These are phyloP conservation scores for Termitomyces sp. DNA, from an alignment of 768 basidiomycete genomes.

Conservation along the genomic window DNA sequence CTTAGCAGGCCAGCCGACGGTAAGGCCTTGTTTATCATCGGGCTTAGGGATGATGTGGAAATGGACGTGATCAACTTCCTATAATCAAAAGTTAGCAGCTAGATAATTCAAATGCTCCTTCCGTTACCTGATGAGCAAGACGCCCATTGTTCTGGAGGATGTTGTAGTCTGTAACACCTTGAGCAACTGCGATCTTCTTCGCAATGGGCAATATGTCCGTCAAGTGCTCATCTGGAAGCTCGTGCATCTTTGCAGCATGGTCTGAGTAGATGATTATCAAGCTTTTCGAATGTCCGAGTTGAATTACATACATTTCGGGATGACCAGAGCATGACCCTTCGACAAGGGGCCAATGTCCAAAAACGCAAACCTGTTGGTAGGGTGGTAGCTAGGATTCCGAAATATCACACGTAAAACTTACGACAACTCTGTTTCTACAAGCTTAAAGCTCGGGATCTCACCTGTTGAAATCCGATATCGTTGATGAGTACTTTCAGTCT, in stretches of 20 bases:
- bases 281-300: neutral
- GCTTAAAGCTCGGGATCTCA: slow-evolving; percentile 86
- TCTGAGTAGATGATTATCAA: slow-evolving; percentile 40
- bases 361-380: slow-evolving; percentile 65
- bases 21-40: slow-evolving; percentile 67
- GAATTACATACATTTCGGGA: slow-evolving; percentile 77
- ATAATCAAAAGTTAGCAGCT: neutral
- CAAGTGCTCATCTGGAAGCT: slow-evolving; percentile 85
- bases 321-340: slow-evolving; percentile 87
- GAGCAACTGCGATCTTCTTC: slow-evolving; percentile 83
- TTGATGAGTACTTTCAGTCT: neutral
- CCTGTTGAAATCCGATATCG: slow-evolving; percentile 43
- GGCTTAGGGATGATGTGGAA: slow-evolving; percentile 96
- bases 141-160: slow-evolving; percentile 67
- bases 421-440: slow-evolving; percentile 72
- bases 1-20: slow-evolving; percentile 76
- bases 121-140: slow-evolving; percentile 51
- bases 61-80: slow-evolving; percentile 85
- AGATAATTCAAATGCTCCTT: neutral
- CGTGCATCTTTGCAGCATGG: slow-evolving; percentile 82
- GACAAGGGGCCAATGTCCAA: slow-evolving; percentile 90
- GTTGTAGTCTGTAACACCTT: slow-evolving; percentile 79
- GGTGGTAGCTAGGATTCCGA: neutral
- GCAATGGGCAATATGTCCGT: slow-evolving; percentile 73
- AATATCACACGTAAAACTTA: slow-evolving; percentile 30